Percentiles rank a stretch among this genome's conserved stretches.
These are phyloP conservation scores for Austroboletus eburneus DNA, from an alignment of 768 basidiomycete species.

Conservation along the genomic window DNA sequence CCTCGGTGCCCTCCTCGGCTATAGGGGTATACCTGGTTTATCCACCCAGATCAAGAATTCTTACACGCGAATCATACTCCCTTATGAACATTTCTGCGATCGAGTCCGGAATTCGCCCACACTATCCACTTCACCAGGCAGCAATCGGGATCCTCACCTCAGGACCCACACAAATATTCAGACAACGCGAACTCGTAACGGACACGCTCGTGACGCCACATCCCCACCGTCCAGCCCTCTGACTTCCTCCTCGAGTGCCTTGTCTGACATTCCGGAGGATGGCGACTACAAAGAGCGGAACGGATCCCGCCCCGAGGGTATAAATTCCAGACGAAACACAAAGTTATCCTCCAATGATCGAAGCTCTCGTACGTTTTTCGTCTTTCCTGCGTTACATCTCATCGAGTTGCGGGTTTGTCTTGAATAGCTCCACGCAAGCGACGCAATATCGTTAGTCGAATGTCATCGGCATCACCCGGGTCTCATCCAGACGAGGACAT, in stretches of 20 bases:
- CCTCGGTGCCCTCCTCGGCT: conserved; percentile 78
- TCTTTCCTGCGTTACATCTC: conserved; percentile 2
- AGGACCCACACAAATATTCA: conserved; percentile 54
- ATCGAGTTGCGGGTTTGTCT: conserved; percentile 16
- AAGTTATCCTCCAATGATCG: conserved; percentile 53
- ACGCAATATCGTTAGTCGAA: conserved; percentile 18
- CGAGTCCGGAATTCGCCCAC: conserved; percentile 64
- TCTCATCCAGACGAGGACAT: conserved; percentile 33
- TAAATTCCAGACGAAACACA: conserved; percentile 48
- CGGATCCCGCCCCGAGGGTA: conserved; percentile 36
- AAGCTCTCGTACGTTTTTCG: conserved; percentile 32
- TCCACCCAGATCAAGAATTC: conserved; percentile 87
- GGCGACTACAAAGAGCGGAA: conserved; percentile 56
- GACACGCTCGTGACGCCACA: conserved; percentile 40
- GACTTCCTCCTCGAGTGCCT: conserved; percentile 70
- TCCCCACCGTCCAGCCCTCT: conserved; percentile 72
- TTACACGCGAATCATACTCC: conserved; percentile 86
- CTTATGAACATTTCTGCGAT: conserved; percentile 90
- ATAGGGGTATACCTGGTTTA: conserved; percentile 75
- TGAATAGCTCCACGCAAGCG: conserved; percentile 32
- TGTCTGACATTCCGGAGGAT: conserved; percentile 81
- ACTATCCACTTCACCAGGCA: conserved; percentile 34
- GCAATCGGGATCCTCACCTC: conserved; percentile 46
- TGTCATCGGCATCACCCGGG: conserved; percentile 19
- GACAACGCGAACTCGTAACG: conserved; percentile 35